Base-by-base conservation (phyloP, 768 basidiomycete genomes). In the Cystobasidium tubakii region DNA sequence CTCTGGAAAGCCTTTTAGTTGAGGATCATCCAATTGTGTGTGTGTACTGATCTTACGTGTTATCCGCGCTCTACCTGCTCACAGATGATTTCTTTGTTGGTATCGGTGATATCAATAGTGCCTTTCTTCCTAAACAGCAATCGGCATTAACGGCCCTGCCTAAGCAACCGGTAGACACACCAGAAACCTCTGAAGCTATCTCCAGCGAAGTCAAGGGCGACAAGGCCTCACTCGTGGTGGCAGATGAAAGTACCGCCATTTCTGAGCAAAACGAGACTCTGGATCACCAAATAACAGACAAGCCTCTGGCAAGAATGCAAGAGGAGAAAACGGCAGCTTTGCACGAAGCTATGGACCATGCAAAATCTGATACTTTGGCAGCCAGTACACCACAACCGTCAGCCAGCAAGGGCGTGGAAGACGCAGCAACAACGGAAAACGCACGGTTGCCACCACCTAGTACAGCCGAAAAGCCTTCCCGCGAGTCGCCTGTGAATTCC, bases 81-180 rank as follows among this genome's bases (percentile, higher is more conserved):
- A 36, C 77, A 97, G 95, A 94, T 79, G 95, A 98, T 79, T 99
- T 99, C 83, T 99, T 97, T 79, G 85, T 96, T 74, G 94, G 94
- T 19, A 97, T 95, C 76, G 96, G 96, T 63, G 96, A 99, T 82
- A 99, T 99, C 81, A 99, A 99, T 81, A 91, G 91, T 3, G 86
- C 92, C 0, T 94, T 95, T 82, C 84, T 96, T 23, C 93, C 93
- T 34, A 92, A 92, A 81, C 77, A 78, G 57, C 77, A 77, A n/a
- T 77, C 80, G 57, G 76, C 78, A 19, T 66, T 76, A 78, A 88
- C 36, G 75, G 87, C 71, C 81, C 84, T 50, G 81, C 85, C 71
- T 73, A 55, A 67, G 21, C 73, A 67, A n/a, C 27, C 67, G 44
- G 13, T 6, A 2, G 4, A 65, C 1, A 29, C 66, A 27, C 19